Base-by-base conservation (phyloP, 2,329 filamentous ascomycete species). In the Cladosporium velox region DNA sequence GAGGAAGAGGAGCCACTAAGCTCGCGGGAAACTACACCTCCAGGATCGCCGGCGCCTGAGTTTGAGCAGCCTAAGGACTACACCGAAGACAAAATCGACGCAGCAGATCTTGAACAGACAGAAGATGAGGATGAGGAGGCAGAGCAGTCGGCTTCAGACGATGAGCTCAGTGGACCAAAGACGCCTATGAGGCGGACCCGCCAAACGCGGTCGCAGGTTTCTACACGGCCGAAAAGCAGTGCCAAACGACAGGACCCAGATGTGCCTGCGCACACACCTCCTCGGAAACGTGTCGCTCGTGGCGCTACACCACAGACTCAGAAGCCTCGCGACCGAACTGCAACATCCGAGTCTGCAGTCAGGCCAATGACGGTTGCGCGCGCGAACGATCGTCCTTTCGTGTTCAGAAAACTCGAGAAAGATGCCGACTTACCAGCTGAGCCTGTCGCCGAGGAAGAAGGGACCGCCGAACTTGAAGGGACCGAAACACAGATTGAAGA, bases 101-200 rank as follows among this genome's bases (percentile, higher is more conserved):
- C 67, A 49, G 59, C 66, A 34, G 60, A 68, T 41, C 68, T 70
- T 32, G 65, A 63, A 8, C 55, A 60, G 32, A 64, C 47, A 10
- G 69, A 72, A 28, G 66, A 64, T 14, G 65, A 68, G 15, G 30
- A 51, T 10, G 59, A 71, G 11, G 24, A n/a, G 12, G 49, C 38
- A 24, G n/a, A 41, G 15, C 24, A 41, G 10, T 47, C 58, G 4
- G 59, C 49, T 11, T 77, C 75, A 14, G 72, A 72, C 7, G 75
- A 77, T 59, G 75, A 76, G 67, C 69, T 76, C 28, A 71, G 69
- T 55, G 74, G 73, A 2, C 74, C 75, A 1, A 76, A 75, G 66
- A 76, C 75, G 15, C 73, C 73, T 12, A 73, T 75, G 73, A 73
- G 71, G 66, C 70, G 74, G 11, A 64, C 68, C 12, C 64, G 24